These are phyloP conservation scores for Phytopythium sindhum DNA, from an alignment of 352 stramenopile species.

Conservation along the genomic window DNA sequence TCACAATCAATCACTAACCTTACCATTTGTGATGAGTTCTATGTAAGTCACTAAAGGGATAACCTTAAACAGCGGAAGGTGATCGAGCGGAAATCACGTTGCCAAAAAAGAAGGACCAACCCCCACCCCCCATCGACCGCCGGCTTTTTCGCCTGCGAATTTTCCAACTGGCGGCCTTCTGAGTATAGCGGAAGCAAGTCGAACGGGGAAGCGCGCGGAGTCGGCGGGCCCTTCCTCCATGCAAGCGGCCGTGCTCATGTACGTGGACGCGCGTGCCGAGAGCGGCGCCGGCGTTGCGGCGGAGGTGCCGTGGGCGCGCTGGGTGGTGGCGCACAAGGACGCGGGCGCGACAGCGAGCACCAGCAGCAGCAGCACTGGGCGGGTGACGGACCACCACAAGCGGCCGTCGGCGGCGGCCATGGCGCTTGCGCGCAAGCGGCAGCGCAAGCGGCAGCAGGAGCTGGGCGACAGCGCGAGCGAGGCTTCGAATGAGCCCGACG, in stretches of 20 bases:
- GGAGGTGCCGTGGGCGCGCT: not conserved
- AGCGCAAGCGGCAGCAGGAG: constrained; percentile 23
- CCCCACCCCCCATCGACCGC: not conserved
- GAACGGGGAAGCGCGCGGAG: too few relatives aligned
- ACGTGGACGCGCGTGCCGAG: not conserved
- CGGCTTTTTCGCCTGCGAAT: not conserved
- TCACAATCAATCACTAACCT: not conserved
- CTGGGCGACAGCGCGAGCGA: constrained; percentile 24
- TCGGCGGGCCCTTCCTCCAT: not conserved
- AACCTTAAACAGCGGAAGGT: too few relatives aligned
- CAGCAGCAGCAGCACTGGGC: not conserved
- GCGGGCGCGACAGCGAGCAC: not conserved
- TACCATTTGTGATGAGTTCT: too few relatives aligned
- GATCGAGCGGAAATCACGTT: not conserved
- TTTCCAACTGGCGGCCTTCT: not conserved
- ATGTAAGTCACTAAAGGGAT: too few relatives aligned
- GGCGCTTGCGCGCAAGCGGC: constrained; percentile 25
- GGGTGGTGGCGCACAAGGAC: not conserved
- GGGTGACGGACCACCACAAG: not conserved
- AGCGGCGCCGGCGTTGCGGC: not conserved
- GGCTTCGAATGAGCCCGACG: constrained; percentile 11
- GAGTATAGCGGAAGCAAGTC: not conserved
- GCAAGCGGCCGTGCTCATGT: constrained; percentile 7
- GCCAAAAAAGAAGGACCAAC: not conserved
- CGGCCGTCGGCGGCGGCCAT: constrained; percentile 28